Percentiles rank a stretch among this genome's conserved stretches.
phyloP scores from a whole-genome alignment of 2,329 filamentous ascomycete species.

The Penicillium sp. region DNA sequence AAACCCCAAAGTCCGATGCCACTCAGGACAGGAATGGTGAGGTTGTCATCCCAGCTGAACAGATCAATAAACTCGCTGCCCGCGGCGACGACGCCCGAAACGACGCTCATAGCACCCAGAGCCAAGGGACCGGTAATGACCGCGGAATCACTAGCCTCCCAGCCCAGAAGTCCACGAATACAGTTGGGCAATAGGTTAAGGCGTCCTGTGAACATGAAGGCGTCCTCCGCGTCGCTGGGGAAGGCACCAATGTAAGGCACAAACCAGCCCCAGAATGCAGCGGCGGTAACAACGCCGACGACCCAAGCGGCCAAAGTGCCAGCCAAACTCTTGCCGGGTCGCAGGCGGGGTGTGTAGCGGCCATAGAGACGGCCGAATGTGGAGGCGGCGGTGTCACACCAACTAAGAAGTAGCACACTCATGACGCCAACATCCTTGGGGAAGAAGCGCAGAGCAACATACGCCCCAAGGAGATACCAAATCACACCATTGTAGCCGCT shows the following conservation, averaged over 20 bases:
- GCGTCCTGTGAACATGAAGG: conserved; percentile 79
- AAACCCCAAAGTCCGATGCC: conserved; percentile 89
- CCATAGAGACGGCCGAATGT: conserved; percentile 92
- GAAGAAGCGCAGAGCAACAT: conserved; percentile 80
- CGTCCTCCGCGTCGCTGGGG: conserved; percentile 67
- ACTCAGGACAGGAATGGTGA: conserved; percentile 92
- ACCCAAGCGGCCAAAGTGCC: conserved; percentile 82
- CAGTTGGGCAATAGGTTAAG: conserved; percentile 67
- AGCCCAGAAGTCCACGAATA: conserved; percentile 62
- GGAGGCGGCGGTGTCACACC: conserved; percentile 96
- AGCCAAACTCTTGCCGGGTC: conserved; percentile 86
- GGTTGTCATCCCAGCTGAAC: conserved; percentile 94
- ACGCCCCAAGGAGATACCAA: conserved; percentile 90
- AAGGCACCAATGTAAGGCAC: conserved; percentile 69
- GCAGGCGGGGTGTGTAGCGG: conserved; percentile 80
- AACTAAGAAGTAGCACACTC: conserved; percentile 85
- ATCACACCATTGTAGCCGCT: conserved; percentile 95
- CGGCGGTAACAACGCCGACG: conserved; percentile 80
- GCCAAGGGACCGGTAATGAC: conserved; percentile 70
- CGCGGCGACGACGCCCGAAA: conserved; percentile 85
- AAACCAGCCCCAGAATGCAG: conserved; percentile 84
- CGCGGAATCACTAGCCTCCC: conserved; percentile 54
- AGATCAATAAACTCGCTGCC: conserved; percentile 88
- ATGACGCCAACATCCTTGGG: conserved; percentile 93
- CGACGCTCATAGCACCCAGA: conserved; percentile 77